Base-by-base conservation (phyloP, 208 protist species). In the Crithidia brevicula region DNA sequence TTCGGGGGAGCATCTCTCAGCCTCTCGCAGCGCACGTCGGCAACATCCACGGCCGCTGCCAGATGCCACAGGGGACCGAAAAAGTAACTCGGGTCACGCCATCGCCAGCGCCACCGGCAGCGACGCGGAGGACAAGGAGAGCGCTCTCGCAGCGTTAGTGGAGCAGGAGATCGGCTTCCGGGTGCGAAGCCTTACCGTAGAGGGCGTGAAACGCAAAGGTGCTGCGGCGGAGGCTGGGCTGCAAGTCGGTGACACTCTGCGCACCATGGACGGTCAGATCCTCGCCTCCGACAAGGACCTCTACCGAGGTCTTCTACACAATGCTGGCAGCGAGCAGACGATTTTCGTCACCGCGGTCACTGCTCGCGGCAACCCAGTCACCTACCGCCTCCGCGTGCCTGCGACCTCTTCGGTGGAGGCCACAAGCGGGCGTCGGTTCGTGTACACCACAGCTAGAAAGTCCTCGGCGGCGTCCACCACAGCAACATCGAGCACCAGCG, bases 161-260 rank as follows among this genome's bases (percentile, higher is more conserved):
- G 70, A 70, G 47, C 45, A 33, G 36, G 58, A 67, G 11, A 11
- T 80, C 15, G 74, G 74, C 10, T 9, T 80, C 28, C 61, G 46
- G 9, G 36, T 80, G 42, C 43, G 63, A 34, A 34, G 34, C 2
- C 36, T 80, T 22, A 47, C 23, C 11, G 62, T 76, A 20, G 43
- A 52, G 4, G 47, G 53, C 11, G 58, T 70, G 10, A 54, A 57
- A 27, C 45, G 22, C 31, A 43, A n/a, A 28, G 42, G 56, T 42
- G 30, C 61, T 9, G 75, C 75, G 23, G 75, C 69, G 9, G 68
- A 66, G 31, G 75, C 75, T 5, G 57, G 60, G n/a, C 6, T 81
- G n/a, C 69, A 68, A 28, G 56, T 59, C 23, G 75, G 75, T 22
- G 75, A 81, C 64, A 57, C 43, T 31, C 40, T 81, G 20, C 75